Evolutionary conservation across 192 early-diverging fungal species (phyloP), one percentile per base, ranked within the genome.

Genomic region (Backusella liffmaniae): DNA sequence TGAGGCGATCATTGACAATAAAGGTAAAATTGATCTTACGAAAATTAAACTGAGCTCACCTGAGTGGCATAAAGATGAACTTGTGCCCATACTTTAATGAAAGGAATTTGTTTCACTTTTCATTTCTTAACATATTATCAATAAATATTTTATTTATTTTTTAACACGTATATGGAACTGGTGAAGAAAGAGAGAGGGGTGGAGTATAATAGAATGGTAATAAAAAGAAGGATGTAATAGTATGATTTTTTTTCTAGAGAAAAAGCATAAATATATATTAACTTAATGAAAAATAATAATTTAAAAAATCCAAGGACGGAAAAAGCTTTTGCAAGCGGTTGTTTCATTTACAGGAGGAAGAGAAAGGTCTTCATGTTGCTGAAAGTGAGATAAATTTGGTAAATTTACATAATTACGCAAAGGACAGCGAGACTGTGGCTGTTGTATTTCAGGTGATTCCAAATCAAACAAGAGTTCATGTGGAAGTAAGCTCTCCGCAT

Each of bases 401-500:
- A 71, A 26, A 16, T 44, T 32, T 18, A 49, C 41, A 71, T 71
- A 71, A 30, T 30, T 46, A 32, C 42, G 42, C 12, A 71, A 44
- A 32, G 70, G 70, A 71, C 70, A 71, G 5, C 70, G 41, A 29
- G 21, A 12, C 8, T 10, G 56, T 30, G 42, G 44, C 18, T 65
- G 34, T 66, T 37, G 34, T 49, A 49, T 49, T 53, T 23, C 41
- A 41, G 73, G 73, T 15, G 41, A 74, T n/a, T 34, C 56, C 16
- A 74, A 42, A 74, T 74, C 73, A 39, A 65, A 66, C 26, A 74
- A 32, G n/a, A 74, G 37, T 30, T 66, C 65, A 49, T 74, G 42
- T n/a, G 73, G 73, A 18, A 74, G 41, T 34, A 74, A 65, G 21
- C 65, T 74, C 21, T 74, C 73, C 32, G 73, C 62, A n/a, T 74